Base-by-base conservation (phyloP, 805 yeast species). In the Metschnikowia hibisci region DNA sequence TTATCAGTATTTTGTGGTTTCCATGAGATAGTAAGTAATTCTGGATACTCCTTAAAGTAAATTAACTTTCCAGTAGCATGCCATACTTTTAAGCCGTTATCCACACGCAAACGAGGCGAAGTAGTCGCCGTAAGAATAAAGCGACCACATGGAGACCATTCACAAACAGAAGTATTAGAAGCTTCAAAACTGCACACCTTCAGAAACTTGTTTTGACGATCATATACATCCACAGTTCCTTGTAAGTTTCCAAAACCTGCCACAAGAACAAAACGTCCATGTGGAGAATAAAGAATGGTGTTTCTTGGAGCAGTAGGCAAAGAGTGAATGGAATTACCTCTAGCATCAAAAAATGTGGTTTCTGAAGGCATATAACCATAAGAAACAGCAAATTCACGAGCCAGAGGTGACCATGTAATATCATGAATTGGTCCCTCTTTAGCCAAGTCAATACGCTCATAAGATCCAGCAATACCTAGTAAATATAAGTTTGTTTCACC, bases 221-320 rank as follows among this genome's bases (percentile, higher is more conserved):
- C 99, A 61, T 89, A 82, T 48, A 93, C 84, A 62, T 95, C 98
- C 45, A 93, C 95, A 12, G 90, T 81, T 48, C 99, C 99, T 70
- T 91, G 97, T 62, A 93, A 77, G 66, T 93, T 93, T 56, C 99
- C 99, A 66, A 93, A 93, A 3, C 99, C 99, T 8, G 96, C 98
- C 48, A 90, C 91, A 47, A 93, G 72, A 39, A 95, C 82, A 57
- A 81, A 91, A 55, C 87, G 80, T 30, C 95, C 97, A 58, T 90
- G 95, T 6, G 99, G 99, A 7, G 98, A 89, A 64, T 87, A 93
- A 50, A 84, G 66, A 52, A 93, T 80, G 25, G 96, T 87, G 67
- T 93, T 93, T 62, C 93, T 82, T 42, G 97, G 84, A 35, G 87
- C 86, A 31, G 86, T 82, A 16, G 96, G 91, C 57, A 93, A 74